Conservation (phyloP, 352 stramenopile genomes). For the Phytophthora ohioensis region DNA sequence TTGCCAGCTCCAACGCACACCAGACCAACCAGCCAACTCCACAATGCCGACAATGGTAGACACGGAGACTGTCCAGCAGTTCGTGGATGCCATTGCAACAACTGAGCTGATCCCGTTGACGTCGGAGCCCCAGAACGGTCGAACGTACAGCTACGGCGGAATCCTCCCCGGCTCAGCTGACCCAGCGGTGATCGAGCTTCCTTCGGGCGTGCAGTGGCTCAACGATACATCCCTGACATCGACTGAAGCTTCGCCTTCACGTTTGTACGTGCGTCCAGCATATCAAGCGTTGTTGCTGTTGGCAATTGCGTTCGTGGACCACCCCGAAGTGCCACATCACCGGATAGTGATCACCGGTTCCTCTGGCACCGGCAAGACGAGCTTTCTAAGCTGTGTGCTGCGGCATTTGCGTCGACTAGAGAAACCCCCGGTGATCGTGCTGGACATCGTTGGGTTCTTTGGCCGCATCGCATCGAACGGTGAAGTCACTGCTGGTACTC, state of each 20-base stretch:
- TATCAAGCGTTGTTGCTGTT: constrained; percentile 38
- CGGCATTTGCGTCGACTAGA: constrained; percentile 21
- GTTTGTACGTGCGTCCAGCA: constrained; percentile 40
- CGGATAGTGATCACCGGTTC: constrained; percentile 47
- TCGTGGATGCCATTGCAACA: constrained; percentile 15
- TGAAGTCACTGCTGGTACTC: constrained; percentile 27
- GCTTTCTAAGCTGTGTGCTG: constrained; percentile 50
- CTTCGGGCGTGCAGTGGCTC: constrained; percentile 23
- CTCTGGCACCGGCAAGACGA: constrained; percentile 48
- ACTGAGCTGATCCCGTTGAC: constrained; percentile 17
- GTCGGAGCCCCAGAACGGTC: constrained; percentile 26
- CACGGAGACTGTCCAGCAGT: constrained; percentile 25
- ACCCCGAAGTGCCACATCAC: constrained; percentile 27
- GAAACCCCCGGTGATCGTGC: constrained; percentile 38
- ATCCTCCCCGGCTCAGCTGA: constrained; percentile 23
- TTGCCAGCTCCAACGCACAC: constrained; percentile 2
- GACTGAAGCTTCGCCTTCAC: constrained; percentile 3
- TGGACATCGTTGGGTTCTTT: constrained; percentile 45
- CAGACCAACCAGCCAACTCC: background rate
- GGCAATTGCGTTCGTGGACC: constrained; percentile 38
- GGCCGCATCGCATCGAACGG: constrained; percentile 36
- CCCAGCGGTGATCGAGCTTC: constrained; percentile 28
- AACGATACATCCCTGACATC: background rate
- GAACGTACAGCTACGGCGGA: constrained; percentile 28
- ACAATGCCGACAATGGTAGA: constrained; percentile 15